phyloP scores from a whole-genome alignment of 2,329 filamentous ascomycete genomes.

The Exophiala aquamarina region DNA sequence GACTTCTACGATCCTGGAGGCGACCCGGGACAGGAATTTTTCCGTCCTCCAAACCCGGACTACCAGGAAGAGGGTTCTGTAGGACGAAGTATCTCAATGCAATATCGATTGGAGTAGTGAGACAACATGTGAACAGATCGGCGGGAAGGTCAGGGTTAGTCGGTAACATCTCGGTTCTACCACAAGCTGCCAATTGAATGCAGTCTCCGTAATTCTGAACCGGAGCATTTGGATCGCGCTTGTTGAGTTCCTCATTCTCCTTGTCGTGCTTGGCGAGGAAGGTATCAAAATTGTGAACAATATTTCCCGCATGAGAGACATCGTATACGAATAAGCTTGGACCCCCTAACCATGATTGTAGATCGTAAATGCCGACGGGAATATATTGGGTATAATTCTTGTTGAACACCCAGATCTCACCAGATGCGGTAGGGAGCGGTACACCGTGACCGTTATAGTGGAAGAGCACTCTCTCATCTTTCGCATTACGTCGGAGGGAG shows the following conservation, averaged over 20 bases:
- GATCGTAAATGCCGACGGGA: conserved; percentile 88
- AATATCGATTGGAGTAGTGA: conserved; percentile 97
- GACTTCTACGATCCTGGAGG: conserved; percentile 88
- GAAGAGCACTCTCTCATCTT: conserved; percentile 93
- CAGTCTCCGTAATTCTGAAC: conserved; percentile 72
- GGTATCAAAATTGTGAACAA: conserved; percentile 89
- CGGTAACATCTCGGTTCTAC: conserved; percentile 85
- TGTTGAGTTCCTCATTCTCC: conserved; percentile 75
- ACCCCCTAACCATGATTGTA: conserved; percentile 93
- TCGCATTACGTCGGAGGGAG: conserved; percentile 84
- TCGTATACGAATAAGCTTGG: conserved; percentile 98
- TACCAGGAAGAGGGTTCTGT: conserved; percentile 73
- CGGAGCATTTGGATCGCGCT: conserved; percentile 69
- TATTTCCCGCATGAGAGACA: conserved; percentile 93
- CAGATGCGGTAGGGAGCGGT: conserved; percentile 89
- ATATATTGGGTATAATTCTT: conserved; percentile 99
- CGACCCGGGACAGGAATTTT: conserved; percentile 80
- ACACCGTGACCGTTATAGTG: conserved; percentile 99
- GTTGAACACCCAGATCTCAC: conserved; percentile 99
- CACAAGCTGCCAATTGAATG: conserved; percentile 91
- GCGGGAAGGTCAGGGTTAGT: conserved; percentile 92
- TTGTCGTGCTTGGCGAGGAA: conserved; percentile 94
- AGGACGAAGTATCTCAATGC: conserved; percentile 94
- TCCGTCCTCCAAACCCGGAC: conserved; percentile 75
- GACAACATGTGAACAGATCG: conserved; percentile 91